Percentiles rank a stretch among this genome's conserved stretches.
Evolutionary conservation across 495 filamentous ascomycete genomes (phyloP).

Genomic region (Aspergillus cristatus): DNA sequence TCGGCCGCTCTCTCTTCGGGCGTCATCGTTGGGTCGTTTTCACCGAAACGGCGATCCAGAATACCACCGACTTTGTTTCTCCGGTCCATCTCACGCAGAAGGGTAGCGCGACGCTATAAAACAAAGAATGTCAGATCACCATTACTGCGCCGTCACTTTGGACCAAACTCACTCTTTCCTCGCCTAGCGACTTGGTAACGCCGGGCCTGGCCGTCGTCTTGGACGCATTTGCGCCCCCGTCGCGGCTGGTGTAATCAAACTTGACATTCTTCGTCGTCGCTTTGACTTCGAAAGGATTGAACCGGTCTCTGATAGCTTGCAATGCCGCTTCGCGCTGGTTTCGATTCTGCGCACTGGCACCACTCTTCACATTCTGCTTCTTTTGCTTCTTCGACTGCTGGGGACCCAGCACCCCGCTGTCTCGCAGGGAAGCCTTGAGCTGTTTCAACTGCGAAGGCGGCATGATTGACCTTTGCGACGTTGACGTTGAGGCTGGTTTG

Average conservation of each 20-base stretch:
- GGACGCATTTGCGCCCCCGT: slow-evolving; percentile 36
- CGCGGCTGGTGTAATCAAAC: slow-evolving; percentile 60
- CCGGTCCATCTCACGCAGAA: slow-evolving; percentile 76
- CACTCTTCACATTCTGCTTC: slow-evolving; percentile 59
- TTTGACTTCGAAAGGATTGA: slow-evolving; percentile 96
- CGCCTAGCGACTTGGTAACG: slow-evolving; percentile 73
- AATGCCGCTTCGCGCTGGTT: slow-evolving; percentile 67
- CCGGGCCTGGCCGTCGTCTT: slow-evolving; percentile 59
- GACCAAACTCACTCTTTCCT: slow-evolving; percentile 60
- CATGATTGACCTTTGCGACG: slow-evolving; percentile 45
- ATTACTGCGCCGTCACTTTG: no score
- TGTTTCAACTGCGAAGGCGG: slow-evolving; percentile 93
- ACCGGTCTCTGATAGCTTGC: slow-evolving; percentile 78
- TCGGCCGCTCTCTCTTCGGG: slow-evolving; percentile 89
- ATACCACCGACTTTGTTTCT: slow-evolving; percentile 88
- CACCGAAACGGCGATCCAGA: slow-evolving; percentile 87
- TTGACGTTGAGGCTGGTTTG: no score
- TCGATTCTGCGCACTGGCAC: slow-evolving; percentile 51
- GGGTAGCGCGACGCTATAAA: slow-evolving; percentile 60
- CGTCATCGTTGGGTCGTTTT: slow-evolving; percentile 88
- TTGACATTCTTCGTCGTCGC: slow-evolving; percentile 57
- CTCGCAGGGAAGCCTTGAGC: slow-evolving; percentile 77
- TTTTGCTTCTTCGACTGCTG: slow-evolving; percentile 89
- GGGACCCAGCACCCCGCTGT: slow-evolving; percentile 78
- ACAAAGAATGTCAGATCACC: background rate